These are phyloP conservation scores for Penicillium ucsense DNA, from an alignment of 495 filamentous ascomycete species.

Conservation along the genomic window DNA sequence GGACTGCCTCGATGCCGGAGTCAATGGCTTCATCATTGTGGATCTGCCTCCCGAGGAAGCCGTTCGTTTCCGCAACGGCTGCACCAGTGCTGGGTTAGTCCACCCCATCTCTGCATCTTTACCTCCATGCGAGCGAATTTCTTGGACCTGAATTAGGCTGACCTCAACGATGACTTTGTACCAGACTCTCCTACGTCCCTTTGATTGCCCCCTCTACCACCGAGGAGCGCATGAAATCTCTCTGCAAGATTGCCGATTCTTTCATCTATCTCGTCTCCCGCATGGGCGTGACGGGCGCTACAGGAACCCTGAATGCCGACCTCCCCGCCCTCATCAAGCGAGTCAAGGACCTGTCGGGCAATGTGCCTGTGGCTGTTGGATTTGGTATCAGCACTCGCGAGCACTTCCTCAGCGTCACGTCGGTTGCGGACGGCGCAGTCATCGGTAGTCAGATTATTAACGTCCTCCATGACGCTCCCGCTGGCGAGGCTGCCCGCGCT, in stretches of 20 bases:
- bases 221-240: slow-evolving; percentile 79
- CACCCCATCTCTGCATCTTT: background rate
- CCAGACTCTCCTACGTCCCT: slow-evolving; percentile 78
- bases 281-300: slow-evolving; percentile 93
- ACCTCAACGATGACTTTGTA: slow-evolving; percentile 11
- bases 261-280: slow-evolving; percentile 98
- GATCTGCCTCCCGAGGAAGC: slow-evolving; percentile 96
- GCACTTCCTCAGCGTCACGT: slow-evolving; percentile 78
- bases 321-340: slow-evolving; percentile 70
- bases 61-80: slow-evolving; percentile 77
- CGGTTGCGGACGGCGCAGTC: slow-evolving; percentile 85
- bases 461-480: slow-evolving; percentile 57
- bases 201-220: slow-evolving; percentile 91
- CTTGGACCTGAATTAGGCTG: background rate
- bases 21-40: slow-evolving; percentile 96
- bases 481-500: slow-evolving; percentile 59
- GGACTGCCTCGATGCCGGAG: slow-evolving; percentile 76
- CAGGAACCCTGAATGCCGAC: slow-evolving; percentile 66
- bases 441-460: slow-evolving; percentile 92
- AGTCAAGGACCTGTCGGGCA: slow-evolving; percentile 88
- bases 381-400: slow-evolving; percentile 95
- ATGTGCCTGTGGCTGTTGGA: slow-evolving; percentile 80
- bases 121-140: background rate
- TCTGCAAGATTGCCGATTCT: slow-evolving; percentile 93
- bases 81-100: slow-evolving; percentile 55